A percentile compares a stretch with the other conserved stretches of the same genome.
phyloP scores from a whole-genome alignment of 768 basidiomycete species.

The Strobilomyces dryophilus region DNA sequence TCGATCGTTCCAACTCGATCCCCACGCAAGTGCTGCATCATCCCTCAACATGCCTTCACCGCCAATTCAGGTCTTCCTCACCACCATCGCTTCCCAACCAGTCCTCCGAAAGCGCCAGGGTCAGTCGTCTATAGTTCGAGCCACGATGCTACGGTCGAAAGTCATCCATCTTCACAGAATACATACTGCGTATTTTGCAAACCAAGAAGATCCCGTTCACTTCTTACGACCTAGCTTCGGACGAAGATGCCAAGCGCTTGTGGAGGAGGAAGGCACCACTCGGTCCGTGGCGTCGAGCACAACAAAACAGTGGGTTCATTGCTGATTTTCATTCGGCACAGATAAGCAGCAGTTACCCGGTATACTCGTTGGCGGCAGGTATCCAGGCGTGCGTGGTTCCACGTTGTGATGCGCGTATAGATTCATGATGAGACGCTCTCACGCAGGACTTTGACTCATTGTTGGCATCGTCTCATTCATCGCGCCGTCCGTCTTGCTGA shows the following conservation, averaged over 20 bases:
- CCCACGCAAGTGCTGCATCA: not conserved
- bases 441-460: constrained; percentile 67
- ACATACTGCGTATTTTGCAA: constrained; percentile 76
- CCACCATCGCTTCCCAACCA: constrained; percentile 84
- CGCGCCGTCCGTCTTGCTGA: constrained; percentile 2
- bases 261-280: constrained; percentile 80
- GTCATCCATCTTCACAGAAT: constrained; percentile 45
- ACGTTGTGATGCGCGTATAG: not conserved
- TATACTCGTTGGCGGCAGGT: constrained; percentile 72
- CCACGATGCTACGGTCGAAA: not conserved
- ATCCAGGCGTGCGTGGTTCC: constrained; percentile 60
- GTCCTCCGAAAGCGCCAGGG: constrained; percentile 78
- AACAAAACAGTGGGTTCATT: not conserved
- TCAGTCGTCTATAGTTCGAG: constrained; percentile 21
- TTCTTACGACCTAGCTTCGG: constrained; percentile 82
- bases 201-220: constrained; percentile 81
- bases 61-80: constrained; percentile 75
- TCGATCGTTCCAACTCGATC: no score
- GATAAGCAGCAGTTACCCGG: constrained; percentile 86
- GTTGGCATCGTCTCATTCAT: constrained; percentile 39
- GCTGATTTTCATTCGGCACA: constrained; percentile 25
- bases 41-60: constrained; percentile 63
- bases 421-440: constrained; percentile 4
- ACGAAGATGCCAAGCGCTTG: constrained; percentile 71
- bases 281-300: constrained; percentile 35